Percentiles rank a stretch among this genome's conserved stretches.
Evolutionary conservation across 371 early-diverging fungal species (phyloP).

Genomic region (Phascolomyces articulosus): DNA sequence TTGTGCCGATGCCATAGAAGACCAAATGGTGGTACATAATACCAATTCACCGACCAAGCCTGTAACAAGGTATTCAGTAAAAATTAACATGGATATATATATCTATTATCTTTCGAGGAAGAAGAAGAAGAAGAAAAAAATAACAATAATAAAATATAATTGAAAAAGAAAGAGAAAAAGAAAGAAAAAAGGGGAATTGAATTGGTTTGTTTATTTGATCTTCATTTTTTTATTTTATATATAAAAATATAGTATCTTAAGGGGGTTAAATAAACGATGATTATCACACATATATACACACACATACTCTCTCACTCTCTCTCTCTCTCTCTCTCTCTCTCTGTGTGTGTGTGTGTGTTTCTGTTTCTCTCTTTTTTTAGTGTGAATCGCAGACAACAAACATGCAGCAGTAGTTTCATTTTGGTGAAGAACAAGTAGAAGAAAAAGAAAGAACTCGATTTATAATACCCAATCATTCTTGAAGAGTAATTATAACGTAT

Average conservation of each 20-base stretch:
- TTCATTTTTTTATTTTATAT: no score
- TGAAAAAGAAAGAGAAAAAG: neutral
- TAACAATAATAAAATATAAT: neutral
- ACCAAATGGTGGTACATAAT: neutral
- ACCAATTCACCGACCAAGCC: neutral
- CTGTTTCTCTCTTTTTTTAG: neutral
- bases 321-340: no score
- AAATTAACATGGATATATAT: neutral
- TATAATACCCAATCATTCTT: no score
- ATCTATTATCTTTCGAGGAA: neutral
- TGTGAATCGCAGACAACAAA: neutral
- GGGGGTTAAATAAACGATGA: neutral
- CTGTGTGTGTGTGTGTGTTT: no score
- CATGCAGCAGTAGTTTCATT: neutral
- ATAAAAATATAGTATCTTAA: neutral
- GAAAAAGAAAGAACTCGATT: no score
- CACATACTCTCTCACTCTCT: no score
- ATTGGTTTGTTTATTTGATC: neutral
- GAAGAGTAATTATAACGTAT: no score
- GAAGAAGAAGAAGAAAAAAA: neutral
- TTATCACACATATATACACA: no score
- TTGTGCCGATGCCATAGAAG: neutral
- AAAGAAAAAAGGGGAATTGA: neutral
- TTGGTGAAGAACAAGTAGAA: no score
- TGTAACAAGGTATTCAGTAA: neutral